Percentiles rank a stretch among this genome's conserved stretches.
Evolutionary conservation across 2,329 filamentous ascomycete genomes (phyloP).

Genomic region (Hypoxylon sp.): DNA sequence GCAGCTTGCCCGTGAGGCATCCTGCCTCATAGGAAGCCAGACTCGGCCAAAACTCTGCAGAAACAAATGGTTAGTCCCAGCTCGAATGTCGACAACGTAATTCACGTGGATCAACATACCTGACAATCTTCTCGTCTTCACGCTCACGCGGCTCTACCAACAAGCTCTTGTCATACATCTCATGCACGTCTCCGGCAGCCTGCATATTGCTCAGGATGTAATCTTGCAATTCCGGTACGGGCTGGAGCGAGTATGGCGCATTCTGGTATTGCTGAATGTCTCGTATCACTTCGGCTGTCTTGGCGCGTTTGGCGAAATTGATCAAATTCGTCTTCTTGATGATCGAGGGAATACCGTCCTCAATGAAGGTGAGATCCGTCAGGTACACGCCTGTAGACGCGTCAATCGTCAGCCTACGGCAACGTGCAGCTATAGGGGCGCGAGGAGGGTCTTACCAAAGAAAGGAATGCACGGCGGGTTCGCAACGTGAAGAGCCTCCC

Average conservation of each 20-base stretch:
- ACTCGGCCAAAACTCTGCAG: constrained; percentile 66
- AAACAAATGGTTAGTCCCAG: constrained; percentile 37
- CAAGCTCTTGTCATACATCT: constrained; percentile 99
- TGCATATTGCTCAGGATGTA: constrained; percentile 98
- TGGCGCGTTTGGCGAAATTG: constrained; percentile 97
- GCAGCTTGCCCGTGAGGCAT: constrained; percentile 8
- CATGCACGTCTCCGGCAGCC: constrained; percentile 92
- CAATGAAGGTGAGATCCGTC: constrained; percentile 97
- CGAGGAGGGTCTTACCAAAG: constrained; percentile 71
- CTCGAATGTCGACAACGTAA: background rate
- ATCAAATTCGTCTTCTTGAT: constrained; percentile 97
- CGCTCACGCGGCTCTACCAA: constrained; percentile 92
- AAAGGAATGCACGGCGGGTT: constrained; percentile 98
- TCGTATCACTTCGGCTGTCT: constrained; percentile 97
- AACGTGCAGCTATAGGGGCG: background rate
- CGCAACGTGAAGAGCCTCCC: constrained; percentile 88
- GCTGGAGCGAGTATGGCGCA: constrained; percentile 89
- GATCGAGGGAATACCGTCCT: constrained; percentile 95
- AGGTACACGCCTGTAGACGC: constrained; percentile 80
- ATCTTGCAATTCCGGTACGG: constrained; percentile 91
- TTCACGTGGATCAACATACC: constrained; percentile 65
- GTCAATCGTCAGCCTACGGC: constrained; percentile 11
- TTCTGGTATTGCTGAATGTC: constrained; percentile 99
- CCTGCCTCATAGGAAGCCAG: constrained; percentile 62
- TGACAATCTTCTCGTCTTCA: constrained; percentile 99